Evolutionary conservation across 257 asterid genomes (phyloP), one percentile per base, ranked within the genome.

Genomic region (Marsdenia floribunda): DNA sequence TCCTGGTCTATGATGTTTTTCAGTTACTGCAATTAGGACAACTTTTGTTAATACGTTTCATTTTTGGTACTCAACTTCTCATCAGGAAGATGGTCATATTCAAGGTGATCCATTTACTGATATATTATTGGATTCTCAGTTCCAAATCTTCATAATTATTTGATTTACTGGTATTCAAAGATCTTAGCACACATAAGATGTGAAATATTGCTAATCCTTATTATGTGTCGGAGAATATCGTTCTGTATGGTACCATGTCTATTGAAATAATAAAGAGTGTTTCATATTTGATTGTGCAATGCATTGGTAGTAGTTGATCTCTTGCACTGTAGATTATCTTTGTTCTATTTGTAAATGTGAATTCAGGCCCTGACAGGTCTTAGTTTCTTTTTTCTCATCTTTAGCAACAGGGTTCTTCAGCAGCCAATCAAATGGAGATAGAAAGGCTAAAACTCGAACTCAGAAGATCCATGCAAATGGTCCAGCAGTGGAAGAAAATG

Each of bases 381-480:
- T 29, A 26, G 58, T 40, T 18, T n/a, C n/a, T 64, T 44, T 77
- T 61, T 57, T 38, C 71, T 71, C 21, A 53, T n/a, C 53, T 70
- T 33, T 83, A 92, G 97, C 88, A 88, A 84, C 87, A 84, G 78
- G 91, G 96, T 61, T 89, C 98, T 74, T 82, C 89, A 63, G 96
- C 89, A 38, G 96, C 97, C 71, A 83, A 86, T 71, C 90, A 88
- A 86, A 84, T 89, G 83, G 96, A 95, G 13, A 76, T 88, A 42
- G 93, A 86, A 80, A 89, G 88, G 87, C 80, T 87, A 73, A 92
- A 91, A 55, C 76, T 84, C 2, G 92, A 88, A 35, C 78, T 76
- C 65, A 82, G 70, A 73, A 83, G 83, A 67, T 88, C 96, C n/a
- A 71, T 83, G 79, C 89, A 90, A 78, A 77, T 85, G 90, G 76